Conservation (phyloP, 2,329 filamentous ascomycete species). For the Colletotrichum eleusines region DNA sequence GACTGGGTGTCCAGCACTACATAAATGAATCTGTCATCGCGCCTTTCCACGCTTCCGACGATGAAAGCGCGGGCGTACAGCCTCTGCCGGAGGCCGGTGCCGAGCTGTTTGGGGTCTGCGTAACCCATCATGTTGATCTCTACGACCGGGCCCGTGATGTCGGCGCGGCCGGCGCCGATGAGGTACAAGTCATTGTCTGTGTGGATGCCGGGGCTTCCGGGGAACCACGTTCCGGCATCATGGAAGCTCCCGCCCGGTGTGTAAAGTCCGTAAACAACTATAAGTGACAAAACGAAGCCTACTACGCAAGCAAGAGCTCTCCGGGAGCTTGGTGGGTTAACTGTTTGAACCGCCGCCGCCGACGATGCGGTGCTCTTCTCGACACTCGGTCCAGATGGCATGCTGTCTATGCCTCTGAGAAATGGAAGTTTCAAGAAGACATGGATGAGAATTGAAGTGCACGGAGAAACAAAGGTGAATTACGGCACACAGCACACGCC, state of each 20-base stretch:
- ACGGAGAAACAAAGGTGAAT: neutral
- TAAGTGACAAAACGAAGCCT: slow-evolving; percentile 25
- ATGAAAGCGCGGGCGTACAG: slow-evolving; percentile 91
- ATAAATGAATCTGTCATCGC: slow-evolving; percentile 82
- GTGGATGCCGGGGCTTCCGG: slow-evolving; percentile 3
- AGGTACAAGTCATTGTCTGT: slow-evolving; percentile 56
- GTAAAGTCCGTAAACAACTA: slow-evolving; percentile 32
- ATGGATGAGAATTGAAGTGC: slow-evolving; percentile 28
- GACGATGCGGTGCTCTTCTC: slow-evolving; percentile 28
- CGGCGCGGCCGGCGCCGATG: slow-evolving; percentile 65
- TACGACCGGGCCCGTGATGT: slow-evolving; percentile 78
- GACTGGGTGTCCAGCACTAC: slow-evolving; percentile 87
- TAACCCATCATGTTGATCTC: slow-evolving; percentile 94
- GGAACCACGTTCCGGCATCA: slow-evolving; percentile 6
- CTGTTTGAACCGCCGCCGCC: slow-evolving; percentile 17
- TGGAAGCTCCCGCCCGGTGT: neutral
- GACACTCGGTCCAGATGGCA: slow-evolving; percentile 29
- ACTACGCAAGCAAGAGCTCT: slow-evolving; percentile 26
- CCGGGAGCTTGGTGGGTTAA: slow-evolving; percentile 30
- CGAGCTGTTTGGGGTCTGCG: slow-evolving; percentile 82
- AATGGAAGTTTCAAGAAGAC: slow-evolving; percentile 14
- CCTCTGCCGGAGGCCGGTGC: slow-evolving; percentile 84
- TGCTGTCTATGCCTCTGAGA: slow-evolving; percentile 11
- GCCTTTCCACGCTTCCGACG: slow-evolving; percentile 74
- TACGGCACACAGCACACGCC: slow-evolving; percentile 1